Evolutionary conservation across 2,329 filamentous ascomycete genomes (phyloP).

Genomic region (Incumbomyces delicatus): DNA sequence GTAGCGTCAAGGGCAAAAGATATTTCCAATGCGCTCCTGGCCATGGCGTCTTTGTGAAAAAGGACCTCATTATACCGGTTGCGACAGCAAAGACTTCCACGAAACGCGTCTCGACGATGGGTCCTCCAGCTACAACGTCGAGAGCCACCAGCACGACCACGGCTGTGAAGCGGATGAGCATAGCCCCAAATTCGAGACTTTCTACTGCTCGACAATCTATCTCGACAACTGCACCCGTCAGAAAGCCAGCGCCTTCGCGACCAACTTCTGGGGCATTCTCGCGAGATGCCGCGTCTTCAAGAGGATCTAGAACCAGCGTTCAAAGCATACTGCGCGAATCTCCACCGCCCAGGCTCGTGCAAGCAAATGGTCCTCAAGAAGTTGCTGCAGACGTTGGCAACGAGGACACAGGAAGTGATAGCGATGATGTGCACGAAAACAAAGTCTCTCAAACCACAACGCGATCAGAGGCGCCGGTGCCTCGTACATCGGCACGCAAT

Average conservation of each 20-base stretch:
- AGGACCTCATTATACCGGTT: conserved; percentile 46
- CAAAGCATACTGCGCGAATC: not conserved
- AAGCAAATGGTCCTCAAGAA: conserved; percentile 5
- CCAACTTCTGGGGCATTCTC: not conserved
- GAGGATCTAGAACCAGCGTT: not conserved
- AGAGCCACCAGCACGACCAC: conserved; percentile 24
- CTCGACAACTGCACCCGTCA: not conserved
- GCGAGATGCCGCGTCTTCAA: not conserved
- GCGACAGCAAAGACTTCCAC: conserved; percentile 1
- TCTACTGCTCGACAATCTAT: not conserved
- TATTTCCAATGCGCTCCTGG: conserved; percentile 71
- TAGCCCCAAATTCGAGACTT: not conserved
- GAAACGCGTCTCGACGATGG: conserved; percentile 1
- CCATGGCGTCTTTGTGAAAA: conserved; percentile 79
- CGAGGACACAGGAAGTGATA: not conserved
- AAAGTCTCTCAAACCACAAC: not conserved
- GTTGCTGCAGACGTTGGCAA: not conserved
- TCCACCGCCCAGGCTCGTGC: not conserved
- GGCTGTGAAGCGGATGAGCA: not conserved
- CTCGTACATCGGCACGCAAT: not conserved
- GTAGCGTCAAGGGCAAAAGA: conserved; percentile 72
- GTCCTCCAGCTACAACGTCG: conserved; percentile 8
- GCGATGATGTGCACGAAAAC: not conserved
- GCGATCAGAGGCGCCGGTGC: not conserved
- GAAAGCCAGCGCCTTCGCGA: not conserved